Conservation (phyloP, 805 yeast genomes). For the Saturnispora bothae region DNA sequence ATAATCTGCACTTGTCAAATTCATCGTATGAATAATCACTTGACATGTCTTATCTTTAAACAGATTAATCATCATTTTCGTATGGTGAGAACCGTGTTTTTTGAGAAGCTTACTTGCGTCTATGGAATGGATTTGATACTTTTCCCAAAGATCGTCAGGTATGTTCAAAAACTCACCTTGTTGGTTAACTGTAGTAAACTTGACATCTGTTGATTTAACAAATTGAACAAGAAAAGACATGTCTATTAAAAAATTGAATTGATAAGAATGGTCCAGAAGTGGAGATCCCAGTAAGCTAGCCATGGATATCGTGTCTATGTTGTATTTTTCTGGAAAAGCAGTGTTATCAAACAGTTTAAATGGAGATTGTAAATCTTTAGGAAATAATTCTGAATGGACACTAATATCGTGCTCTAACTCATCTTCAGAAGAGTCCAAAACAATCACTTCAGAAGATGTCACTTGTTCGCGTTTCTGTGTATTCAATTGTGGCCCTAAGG, state of each 20-base stretch:
- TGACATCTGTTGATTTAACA: slow-evolving; percentile 16
- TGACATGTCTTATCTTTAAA: slow-evolving; percentile 36
- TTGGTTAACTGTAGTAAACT: slow-evolving; percentile 24
- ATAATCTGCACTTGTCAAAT: slow-evolving; percentile 45
- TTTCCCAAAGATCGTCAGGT: slow-evolving; percentile 20
- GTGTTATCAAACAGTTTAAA: neutral
- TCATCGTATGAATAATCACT: slow-evolving; percentile 49
- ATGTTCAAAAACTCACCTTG: slow-evolving; percentile 26
- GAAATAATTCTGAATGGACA: too few species aligned
- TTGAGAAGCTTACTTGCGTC: slow-evolving; percentile 21
- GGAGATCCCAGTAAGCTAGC: slow-evolving; percentile 21
- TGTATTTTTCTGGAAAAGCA: slow-evolving; percentile 8
- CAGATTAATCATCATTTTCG: slow-evolving; percentile 55
- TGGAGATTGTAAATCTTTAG: too few species aligned
- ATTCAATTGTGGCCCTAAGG: too few species aligned
- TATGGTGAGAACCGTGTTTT: slow-evolving; percentile 45
- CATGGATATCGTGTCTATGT: slow-evolving; percentile 22
- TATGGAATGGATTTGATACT: slow-evolving; percentile 17
- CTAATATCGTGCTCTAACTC: too few species aligned
- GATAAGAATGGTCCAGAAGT: slow-evolving; percentile 19
- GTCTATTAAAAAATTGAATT: slow-evolving; percentile 27
- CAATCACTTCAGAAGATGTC: too few species aligned
- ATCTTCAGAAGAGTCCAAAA: slow-evolving; percentile 1
- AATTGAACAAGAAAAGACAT: slow-evolving; percentile 18
- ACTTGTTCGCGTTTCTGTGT: too few species aligned